Conservation (phyloP, 2,329 filamentous ascomycete genomes). For the Aspergillus ustus region DNA sequence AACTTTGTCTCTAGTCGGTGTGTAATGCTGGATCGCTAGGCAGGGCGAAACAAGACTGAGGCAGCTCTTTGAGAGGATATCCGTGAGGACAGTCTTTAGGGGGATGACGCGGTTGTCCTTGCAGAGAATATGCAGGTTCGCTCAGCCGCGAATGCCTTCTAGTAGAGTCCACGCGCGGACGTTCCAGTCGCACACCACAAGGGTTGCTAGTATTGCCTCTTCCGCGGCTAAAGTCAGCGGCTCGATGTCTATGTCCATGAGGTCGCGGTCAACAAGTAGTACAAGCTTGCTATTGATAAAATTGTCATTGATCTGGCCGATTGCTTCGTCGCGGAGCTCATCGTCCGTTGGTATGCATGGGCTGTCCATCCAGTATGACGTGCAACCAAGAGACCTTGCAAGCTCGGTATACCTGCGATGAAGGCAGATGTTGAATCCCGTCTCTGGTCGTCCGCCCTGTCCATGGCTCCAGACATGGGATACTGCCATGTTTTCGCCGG, state of each 20-base stretch:
- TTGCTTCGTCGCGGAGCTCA: slow-evolving; percentile 28
- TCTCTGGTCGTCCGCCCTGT: slow-evolving; percentile 30
- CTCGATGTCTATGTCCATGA: slow-evolving; percentile 32
- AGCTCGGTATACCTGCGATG: slow-evolving; percentile 28
- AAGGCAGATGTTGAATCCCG: slow-evolving; percentile 31
- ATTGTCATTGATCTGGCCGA: slow-evolving; percentile 29
- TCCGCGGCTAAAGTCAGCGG: slow-evolving; percentile 14
- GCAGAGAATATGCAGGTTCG: slow-evolving; percentile 21
- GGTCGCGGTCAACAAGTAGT: slow-evolving; percentile 30
- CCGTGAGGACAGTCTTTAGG: neutral
- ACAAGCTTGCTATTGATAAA: slow-evolving; percentile 27
- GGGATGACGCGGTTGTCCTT: slow-evolving; percentile 18
- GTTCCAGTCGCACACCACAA: slow-evolving; percentile 33
- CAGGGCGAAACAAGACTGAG: slow-evolving; percentile 14
- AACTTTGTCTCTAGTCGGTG: neutral
- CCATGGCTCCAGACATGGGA: slow-evolving; percentile 34
- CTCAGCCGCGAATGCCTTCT: slow-evolving; percentile 24
- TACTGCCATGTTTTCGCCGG: slow-evolving; percentile 24
- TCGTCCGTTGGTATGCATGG: slow-evolving; percentile 33
- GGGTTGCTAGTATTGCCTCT: slow-evolving; percentile 24
- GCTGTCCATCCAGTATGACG: slow-evolving; percentile 38
- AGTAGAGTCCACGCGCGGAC: slow-evolving; percentile 34
- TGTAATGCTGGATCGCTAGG: slow-evolving; percentile 15
- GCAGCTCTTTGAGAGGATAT: neutral
- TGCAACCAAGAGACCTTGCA: slow-evolving; percentile 25